phyloP scores from a whole-genome alignment of 805 yeast species.

The Debaryomyces hansenii region DNA sequence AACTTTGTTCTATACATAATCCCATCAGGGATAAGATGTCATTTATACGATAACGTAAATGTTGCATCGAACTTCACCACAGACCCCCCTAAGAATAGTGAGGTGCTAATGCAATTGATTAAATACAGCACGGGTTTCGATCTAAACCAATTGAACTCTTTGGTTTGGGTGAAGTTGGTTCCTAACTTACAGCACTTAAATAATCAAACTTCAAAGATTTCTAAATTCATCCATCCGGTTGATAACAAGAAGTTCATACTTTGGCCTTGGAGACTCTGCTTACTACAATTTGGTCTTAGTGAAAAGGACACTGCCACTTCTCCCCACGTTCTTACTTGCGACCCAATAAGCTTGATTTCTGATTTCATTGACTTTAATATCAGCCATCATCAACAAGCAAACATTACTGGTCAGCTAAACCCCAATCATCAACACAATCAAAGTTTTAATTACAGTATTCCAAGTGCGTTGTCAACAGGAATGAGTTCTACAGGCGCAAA shows the following conservation, averaged over 20 bases:
- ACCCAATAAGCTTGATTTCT: conserved; percentile 35
- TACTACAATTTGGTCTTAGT: conserved; percentile 49
- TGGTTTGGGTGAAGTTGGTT: conserved; percentile 64
- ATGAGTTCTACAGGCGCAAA: conserved; percentile 16
- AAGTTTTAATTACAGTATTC: conserved; percentile 11
- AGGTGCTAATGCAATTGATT: conserved; percentile 29
- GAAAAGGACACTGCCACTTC: conserved; percentile 21
- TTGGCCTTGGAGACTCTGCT: conserved; percentile 74
- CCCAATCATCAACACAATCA: conserved; percentile 3
- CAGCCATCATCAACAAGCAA: conserved; percentile 9
- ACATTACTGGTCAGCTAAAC: not conserved
- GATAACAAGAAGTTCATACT: conserved; percentile 55
- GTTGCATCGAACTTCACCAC: conserved; percentile 18
- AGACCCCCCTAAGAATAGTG: conserved; percentile 19
- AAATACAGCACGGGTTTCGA: conserved; percentile 37
- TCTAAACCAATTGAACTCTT: conserved; percentile 15
- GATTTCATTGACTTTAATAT: conserved; percentile 37
- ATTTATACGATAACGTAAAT: conserved; percentile 31
- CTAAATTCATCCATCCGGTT: conserved; percentile 55
- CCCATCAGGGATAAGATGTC: conserved; percentile 46
- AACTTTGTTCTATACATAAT: conserved; percentile 38
- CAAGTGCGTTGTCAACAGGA: conserved; percentile 22
- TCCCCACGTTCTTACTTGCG: conserved; percentile 5
- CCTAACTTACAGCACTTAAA: conserved; percentile 70
- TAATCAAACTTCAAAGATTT: conserved; percentile 63